Base-by-base conservation (phyloP, 441 rosid species). In the Caryocar brasiliense region DNA sequence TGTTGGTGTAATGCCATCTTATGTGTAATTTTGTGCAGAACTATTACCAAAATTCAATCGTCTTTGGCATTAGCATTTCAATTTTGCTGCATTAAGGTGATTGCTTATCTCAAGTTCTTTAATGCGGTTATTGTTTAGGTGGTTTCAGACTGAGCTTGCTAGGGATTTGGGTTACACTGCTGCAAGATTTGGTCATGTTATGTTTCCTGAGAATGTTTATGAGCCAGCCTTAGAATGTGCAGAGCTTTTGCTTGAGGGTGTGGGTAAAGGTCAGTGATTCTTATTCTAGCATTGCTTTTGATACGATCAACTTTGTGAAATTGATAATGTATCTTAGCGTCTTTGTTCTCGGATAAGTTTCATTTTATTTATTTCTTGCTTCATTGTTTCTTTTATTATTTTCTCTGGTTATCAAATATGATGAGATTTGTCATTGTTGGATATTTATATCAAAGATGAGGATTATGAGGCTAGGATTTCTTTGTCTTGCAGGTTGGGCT, bases 151-250 rank as follows among this genome's bases (percentile, higher is more conserved):
- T 74, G 96, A 91, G 82, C 87, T 91, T 56, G 95, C 96, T 55
- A 74, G 91, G 73, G 98, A 85, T 49, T 75, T 87, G 86, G 98
- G 96, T 27, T 87, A 87, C 71, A 77, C 96, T 72, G 88, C 86
- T 63, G 93, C 91, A 55, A 81, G 96, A 81, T 91, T 68, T 54
- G 98, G 96, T 50, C 98, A 87, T 65, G 89, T 91, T 36, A 91
- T 91, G 95, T 91, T 91, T 62, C 98, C 96, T 33, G 98, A 91
- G 75, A 91, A 87, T 77, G 96, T 80, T 65, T 74, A 87, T 37
- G 93, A 87, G 71, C 98, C 98, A 63, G 95, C 91, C 22, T 68
- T 87, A 47, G 79, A 77, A 66, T 85, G 96, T 65, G 86, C 94
- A 14, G 85, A 91, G 61, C 89, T 80, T 66, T 85, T 91, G 71